A percentile compares a stretch with the other conserved stretches of the same genome.
These are phyloP conservation scores for Cordyceps militaris DNA, from an alignment of 2,329 filamentous ascomycete species.

Conservation along the genomic window DNA sequence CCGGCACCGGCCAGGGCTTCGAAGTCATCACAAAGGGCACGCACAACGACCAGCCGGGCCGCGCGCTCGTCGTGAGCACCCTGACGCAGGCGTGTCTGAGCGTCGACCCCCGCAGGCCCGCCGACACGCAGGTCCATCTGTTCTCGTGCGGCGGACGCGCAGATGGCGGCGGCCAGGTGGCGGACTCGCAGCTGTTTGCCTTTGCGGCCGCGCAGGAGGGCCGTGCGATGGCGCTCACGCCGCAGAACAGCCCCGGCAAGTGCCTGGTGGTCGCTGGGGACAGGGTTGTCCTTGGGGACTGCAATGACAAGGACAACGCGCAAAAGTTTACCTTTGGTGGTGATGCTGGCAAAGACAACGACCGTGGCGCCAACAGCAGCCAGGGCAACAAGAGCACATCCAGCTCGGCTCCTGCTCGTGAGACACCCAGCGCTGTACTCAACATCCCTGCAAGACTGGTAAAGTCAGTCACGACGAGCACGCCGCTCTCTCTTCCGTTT, in stretches of 20 bases:
- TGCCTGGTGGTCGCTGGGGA: slow-evolving; percentile 42
- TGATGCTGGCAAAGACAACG: slow-evolving; percentile 1
- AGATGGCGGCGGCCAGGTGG: slow-evolving; percentile 44
- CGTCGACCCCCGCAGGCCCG: slow-evolving; percentile 45
- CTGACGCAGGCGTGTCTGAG: slow-evolving; percentile 53
- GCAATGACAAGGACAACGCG: slow-evolving; percentile 30
- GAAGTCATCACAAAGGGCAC: slow-evolving; percentile 42
- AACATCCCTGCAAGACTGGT: background rate
- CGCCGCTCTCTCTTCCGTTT: background rate
- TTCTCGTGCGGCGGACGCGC: slow-evolving; percentile 54
- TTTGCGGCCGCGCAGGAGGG: slow-evolving; percentile 36
- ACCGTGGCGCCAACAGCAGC: background rate
- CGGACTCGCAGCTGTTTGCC: slow-evolving; percentile 45
- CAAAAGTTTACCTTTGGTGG: slow-evolving; percentile 35
- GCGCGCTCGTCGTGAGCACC: slow-evolving; percentile 48
- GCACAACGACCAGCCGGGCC: slow-evolving; percentile 41
- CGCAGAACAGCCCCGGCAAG: slow-evolving; percentile 31
- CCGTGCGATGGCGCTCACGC: slow-evolving; percentile 38
- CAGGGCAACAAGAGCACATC: background rate
- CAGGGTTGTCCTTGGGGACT: slow-evolving; percentile 36
- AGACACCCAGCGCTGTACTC: background rate
- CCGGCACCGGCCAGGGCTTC: slow-evolving; percentile 36
- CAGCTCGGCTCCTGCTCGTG: background rate
- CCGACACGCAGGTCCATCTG: slow-evolving; percentile 46
- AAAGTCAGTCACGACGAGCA: too few species aligned